Base-by-base conservation (phyloP, 163 green algal genomes). In the Volvox carteri region DNA sequence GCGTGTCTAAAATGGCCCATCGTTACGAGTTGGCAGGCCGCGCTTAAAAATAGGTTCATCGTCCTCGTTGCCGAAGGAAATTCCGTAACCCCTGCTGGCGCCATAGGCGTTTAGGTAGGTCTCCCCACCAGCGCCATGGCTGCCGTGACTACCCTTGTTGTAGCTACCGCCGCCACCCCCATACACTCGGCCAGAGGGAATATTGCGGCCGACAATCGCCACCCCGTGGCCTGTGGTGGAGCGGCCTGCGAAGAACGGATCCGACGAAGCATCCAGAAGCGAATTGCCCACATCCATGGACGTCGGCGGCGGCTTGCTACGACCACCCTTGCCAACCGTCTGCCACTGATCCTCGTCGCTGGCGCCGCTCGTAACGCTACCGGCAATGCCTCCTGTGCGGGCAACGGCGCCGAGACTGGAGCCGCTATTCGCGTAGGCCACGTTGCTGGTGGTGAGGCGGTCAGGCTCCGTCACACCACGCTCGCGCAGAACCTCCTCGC, bases 401-500 rank as follows among this genome's bases (percentile, higher is more conserved):
- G n/a, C 46, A 1, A 14, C 62, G 23, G 23, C n/a, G 65, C 46
- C 60, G 0, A 23, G n/a, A 3, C 18, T 25, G 42, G 42, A 33
- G n/a, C n/a, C n/a, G n/a, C 42, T 60, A 65, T 46, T 65, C 5
- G 78, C 18, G 8, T 50, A 56, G 30, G 46, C 21, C 6, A 79
- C n/a, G 28, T 41, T 58, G 65, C 65, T 56, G 35, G 21, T 41
- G 50, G 48, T 88, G 0, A 88, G 48, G 50, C 83, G 83, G 23
- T 81, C 67, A 8, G 83, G 83, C 25, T 88, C 83, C 2, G 65
- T 30, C 4, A 60, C 14, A 70, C 83, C 83, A 18, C 92, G 78
- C 48, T 90, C 68, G 37, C 85, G 88, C 42, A 94, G 80, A 0
- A 94, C 88, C 74, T 94, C 90, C 74, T 94, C 92, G 1, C 92